Evolutionary conservation across 2,329 filamentous ascomycete species (phyloP).

Genomic region (Clarireedia homoeocarpa): DNA sequence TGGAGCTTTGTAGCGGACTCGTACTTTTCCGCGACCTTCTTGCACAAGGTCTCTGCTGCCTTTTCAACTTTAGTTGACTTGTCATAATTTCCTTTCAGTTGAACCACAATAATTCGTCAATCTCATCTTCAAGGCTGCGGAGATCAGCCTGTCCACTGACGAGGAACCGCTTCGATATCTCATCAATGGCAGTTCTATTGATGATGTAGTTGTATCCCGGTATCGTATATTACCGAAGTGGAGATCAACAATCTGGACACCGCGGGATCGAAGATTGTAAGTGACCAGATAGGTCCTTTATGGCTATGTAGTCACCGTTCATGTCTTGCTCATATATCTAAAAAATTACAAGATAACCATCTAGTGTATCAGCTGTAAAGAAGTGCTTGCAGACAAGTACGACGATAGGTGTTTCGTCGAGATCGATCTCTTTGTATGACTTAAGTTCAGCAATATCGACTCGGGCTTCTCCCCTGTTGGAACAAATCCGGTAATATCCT

Average conservation of each 20-base stretch:
- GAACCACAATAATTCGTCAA: slow-evolving; percentile 9
- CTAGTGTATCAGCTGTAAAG: slow-evolving; percentile 50
- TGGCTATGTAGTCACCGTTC: slow-evolving; percentile 20
- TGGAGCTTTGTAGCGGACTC: slow-evolving; percentile 34
- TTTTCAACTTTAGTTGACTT: slow-evolving; percentile 16
- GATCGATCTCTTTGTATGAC: slow-evolving; percentile 47
- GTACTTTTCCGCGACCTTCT: slow-evolving; percentile 25
- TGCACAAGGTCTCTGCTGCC: slow-evolving; percentile 19
- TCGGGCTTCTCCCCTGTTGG: slow-evolving; percentile 32
- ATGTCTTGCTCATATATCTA: slow-evolving; percentile 28
- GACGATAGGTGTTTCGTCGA: slow-evolving; percentile 53
- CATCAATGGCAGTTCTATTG: slow-evolving; percentile 32
- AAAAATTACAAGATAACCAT: slow-evolving; percentile 46
- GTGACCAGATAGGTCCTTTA: slow-evolving; percentile 24
- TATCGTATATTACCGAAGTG: slow-evolving; percentile 29
- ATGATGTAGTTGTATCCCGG: slow-evolving; percentile 33
- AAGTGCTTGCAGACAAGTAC: slow-evolving; percentile 58
- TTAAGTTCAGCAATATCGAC: slow-evolving; percentile 51
- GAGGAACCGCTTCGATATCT: slow-evolving; percentile 32
- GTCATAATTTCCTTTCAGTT: slow-evolving; percentile 15
- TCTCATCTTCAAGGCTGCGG: slow-evolving; percentile 18
- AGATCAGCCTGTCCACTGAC: slow-evolving; percentile 24
- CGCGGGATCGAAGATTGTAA: slow-evolving; percentile 23
- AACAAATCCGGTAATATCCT: slow-evolving; percentile 50
- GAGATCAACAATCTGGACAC: slow-evolving; percentile 30